Evolutionary conservation across 805 yeast species (phyloP), one percentile per base, ranked within the genome.

Genomic region (Saccharomycopsis fibuligera): DNA sequence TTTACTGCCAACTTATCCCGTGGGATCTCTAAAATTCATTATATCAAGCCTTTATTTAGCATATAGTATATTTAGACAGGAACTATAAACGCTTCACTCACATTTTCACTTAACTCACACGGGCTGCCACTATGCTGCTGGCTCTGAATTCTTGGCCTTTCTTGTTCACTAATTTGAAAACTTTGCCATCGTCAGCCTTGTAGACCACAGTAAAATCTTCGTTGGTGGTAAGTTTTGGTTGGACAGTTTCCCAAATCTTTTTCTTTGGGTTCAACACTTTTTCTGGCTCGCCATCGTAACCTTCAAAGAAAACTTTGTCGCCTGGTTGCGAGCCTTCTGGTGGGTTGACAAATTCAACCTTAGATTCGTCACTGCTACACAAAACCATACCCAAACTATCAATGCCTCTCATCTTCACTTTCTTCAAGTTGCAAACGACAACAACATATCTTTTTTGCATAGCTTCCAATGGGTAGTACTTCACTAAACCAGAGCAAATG

Each of bases 351-450:
- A 93, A 89, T 69, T 93, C 98, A 51, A 93, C 96, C 44, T 76
- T 86, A 47, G 73, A 81, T 25, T 71, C 77, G 51, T 68, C 68
- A 35, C 96, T 88, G 23, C 89, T 91, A 75, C 99, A 93, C 58
- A 93, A 75, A 42, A 93, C 98, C 99, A 93, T 93, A 45, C 96
- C 99, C 45, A 81, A 72, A 8, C 97, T 89, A 67, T 88, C 88
- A 62, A 93, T 81, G 57, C 99, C 98, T 72, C 99, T 84, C 99
- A 93, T 93, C 62, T 82, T 83, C 37, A 90, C 99, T 17, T 99
- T 99, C 73, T 93, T 93, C 69, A 93, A 78, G 74, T 95, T 95
- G 59, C 97, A 96, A 60, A 93, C 89, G 49, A 84, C 83, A 41
- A 93, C 84, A 44, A 91, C 95, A 60, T 77, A 78, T 67, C 98